Evolutionary conservation across 257 asterid species (phyloP).

Genomic region (Solanum bukasovii): DNA sequence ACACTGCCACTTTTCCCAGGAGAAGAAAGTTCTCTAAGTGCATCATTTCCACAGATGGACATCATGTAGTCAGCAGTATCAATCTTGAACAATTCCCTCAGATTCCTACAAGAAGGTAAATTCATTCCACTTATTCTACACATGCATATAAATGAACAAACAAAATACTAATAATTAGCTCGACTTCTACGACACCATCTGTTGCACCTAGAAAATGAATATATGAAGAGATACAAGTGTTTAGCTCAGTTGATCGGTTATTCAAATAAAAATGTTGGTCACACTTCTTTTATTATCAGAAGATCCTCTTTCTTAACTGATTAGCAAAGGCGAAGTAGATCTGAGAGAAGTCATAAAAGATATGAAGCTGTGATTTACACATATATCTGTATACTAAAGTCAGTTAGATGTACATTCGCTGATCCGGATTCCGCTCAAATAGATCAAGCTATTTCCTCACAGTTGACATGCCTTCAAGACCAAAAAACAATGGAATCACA

Average conservation of each 20-base stretch:
- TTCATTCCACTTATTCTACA: background rate
- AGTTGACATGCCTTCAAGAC: background rate
- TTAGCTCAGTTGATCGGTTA: background rate
- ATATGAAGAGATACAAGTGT: background rate
- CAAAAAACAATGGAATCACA: background rate
- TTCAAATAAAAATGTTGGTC: background rate
- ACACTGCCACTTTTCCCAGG: conserved; percentile 99
- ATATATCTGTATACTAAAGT: background rate
- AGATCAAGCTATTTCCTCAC: background rate
- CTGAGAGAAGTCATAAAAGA: background rate
- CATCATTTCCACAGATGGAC: conserved; percentile 94
- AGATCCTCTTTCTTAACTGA: background rate
- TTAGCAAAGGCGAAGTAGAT: background rate
- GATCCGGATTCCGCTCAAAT: background rate
- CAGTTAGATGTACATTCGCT: background rate
- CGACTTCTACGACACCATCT: background rate
- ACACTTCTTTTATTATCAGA: background rate
- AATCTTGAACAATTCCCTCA: conserved; percentile 89
- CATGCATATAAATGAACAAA: background rate
- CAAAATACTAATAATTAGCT: background rate
- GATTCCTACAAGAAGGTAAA: conserved; percentile 36
- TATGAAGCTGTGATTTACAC: background rate
- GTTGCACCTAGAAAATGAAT: background rate
- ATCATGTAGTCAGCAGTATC: conserved; percentile 98
- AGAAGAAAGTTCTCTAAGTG: conserved; percentile 91